A percentile compares a stretch with the other conserved stretches of the same genome.
These are phyloP conservation scores for Aspergillus amoenus DNA, from an alignment of 2,329 filamentous ascomycete genomes.

Conservation along the genomic window DNA sequence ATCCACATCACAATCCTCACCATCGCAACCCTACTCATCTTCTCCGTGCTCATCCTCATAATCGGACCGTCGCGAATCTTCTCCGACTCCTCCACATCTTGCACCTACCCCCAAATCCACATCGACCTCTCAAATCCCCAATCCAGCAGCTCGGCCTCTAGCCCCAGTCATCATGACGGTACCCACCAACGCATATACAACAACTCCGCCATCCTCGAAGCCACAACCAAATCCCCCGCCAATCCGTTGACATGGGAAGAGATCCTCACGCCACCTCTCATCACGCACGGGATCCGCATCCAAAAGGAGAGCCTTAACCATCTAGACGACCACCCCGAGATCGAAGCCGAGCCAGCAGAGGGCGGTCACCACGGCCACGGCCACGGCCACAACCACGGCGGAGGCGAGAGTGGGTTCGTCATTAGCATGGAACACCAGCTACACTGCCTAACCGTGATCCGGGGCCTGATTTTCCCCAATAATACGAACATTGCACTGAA, in stretches of 20 bases:
- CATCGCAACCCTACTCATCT: slow-evolving; percentile 5
- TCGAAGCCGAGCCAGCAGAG: not conserved
- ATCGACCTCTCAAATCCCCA: not conserved
- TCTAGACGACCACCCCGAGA: not conserved
- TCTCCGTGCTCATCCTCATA: slow-evolving; percentile 7
- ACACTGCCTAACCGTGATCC: slow-evolving; percentile 15
- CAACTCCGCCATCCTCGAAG: not conserved
- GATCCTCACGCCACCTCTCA: slow-evolving; percentile 5
- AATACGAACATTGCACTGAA: not conserved
- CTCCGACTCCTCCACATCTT: not conserved
- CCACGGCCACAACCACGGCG: no score
- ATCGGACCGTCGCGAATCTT: slow-evolving; percentile 1
- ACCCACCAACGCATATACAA: not conserved
- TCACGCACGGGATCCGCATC: slow-evolving; percentile 3
- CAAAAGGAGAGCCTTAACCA: not conserved
- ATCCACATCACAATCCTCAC: slow-evolving; percentile 8
- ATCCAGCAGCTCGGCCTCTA: not conserved
- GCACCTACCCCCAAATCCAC: not conserved
- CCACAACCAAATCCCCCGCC: not conserved
- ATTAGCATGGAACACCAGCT: slow-evolving; percentile 18
- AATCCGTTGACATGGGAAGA: slow-evolving; percentile 5
- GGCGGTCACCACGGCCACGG: not conserved
- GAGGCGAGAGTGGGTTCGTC: not conserved
- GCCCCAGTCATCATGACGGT: not conserved
- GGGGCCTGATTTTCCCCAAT: slow-evolving; percentile 11